Evolutionary conservation across 306 rosid species (phyloP), one percentile per base, ranked within the genome.

Genomic region (Vicia sativa): DNA sequence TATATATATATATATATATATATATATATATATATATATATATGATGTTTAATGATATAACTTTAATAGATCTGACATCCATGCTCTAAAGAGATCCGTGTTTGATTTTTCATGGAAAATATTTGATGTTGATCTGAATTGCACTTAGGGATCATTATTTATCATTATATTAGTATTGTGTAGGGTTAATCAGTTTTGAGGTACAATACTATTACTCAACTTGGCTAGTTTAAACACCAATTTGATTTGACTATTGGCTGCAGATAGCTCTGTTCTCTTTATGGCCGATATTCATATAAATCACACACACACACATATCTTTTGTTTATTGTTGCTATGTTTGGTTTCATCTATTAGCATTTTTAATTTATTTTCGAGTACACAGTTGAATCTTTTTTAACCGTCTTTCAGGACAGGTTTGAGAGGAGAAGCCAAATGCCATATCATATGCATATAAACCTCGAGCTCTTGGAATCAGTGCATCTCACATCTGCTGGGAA

Each of bases 81-180:
- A 2, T 65, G 60, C 16, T 65, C 13, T 52, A 11, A 11, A 42
- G 28, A 21, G n/a, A 37, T 65, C 11, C 10, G 7, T 31, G 28
- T 13, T 41, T 42, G 19, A 0, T 4, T 44, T 63, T 70, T 39
- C 4, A n/a, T 31, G 0, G 46, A 41, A 67, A 21, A 6, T 29
- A 35, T 34, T n/a, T n/a, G n/a, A 46, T 0, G 11, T 1, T 46
- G 53, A 15, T 15, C 53, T 15, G 23, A 7, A 6, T 15, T 46
- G 53, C 3, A 15, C 23, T 15, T 15, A 2, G 18, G 23, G 4
- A 3, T 7, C 23, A 7, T 15, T 15, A 46, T 46, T 46, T 46
- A 70, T 31, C n/a, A n/a, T n/a, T n/a, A 7, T 29, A 7, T 19
- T 54, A 11, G 1, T 63, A 48, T 79, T 11, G 39, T 64, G 38